A percentile compares a stretch with the other conserved stretches of the same genome.
These are phyloP conservation scores for Ogataea methanolica DNA, from an alignment of 805 yeast genomes.

Conservation along the genomic window DNA sequence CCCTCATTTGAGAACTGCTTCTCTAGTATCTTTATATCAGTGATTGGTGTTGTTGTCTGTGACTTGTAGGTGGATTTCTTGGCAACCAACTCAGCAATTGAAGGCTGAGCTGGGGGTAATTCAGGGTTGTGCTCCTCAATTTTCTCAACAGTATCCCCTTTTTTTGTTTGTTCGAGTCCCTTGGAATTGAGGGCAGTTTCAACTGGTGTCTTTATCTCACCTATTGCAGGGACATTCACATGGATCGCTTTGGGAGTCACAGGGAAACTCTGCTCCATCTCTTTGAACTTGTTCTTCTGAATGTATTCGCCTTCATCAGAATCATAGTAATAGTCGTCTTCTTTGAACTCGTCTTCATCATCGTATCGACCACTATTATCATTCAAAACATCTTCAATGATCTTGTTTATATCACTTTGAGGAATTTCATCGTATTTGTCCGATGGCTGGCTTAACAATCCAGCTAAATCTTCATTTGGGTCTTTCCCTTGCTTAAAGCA, in stretches of 20 bases:
- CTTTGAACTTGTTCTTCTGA: constrained; percentile 6
- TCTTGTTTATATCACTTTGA: constrained; percentile 15
- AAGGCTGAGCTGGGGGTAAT: background rate
- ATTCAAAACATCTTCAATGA: constrained; percentile 14
- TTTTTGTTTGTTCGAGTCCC: constrained; percentile 51
- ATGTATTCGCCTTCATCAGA: constrained; percentile 19
- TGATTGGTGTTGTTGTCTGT: background rate
- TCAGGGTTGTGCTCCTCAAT: constrained; percentile 42
- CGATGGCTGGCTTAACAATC: constrained; percentile 11
- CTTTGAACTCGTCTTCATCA: constrained; percentile 11
- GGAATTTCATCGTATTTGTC: constrained; percentile 12
- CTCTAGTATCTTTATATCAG: constrained; percentile 14
- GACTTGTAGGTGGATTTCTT: constrained; percentile 2
- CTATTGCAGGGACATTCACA: background rate
- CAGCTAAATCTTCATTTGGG: constrained; percentile 20
- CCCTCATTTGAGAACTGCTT: constrained; percentile 26
- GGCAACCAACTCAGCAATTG: constrained; percentile 10
- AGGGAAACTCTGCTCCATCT: constrained; percentile 10
- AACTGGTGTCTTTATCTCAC: background rate
- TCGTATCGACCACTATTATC: constrained; percentile 1
- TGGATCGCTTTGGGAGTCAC: constrained; percentile 4
- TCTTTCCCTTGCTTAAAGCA: constrained; percentile 19
- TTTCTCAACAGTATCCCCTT: constrained; percentile 60
- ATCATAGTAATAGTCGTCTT: constrained; percentile 18
- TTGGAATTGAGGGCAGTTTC: background rate